Evolutionary conservation across 2,329 filamentous ascomycete species (phyloP), one percentile per base, ranked within the genome.

Genomic region (Chaetomium globosum): DNA sequence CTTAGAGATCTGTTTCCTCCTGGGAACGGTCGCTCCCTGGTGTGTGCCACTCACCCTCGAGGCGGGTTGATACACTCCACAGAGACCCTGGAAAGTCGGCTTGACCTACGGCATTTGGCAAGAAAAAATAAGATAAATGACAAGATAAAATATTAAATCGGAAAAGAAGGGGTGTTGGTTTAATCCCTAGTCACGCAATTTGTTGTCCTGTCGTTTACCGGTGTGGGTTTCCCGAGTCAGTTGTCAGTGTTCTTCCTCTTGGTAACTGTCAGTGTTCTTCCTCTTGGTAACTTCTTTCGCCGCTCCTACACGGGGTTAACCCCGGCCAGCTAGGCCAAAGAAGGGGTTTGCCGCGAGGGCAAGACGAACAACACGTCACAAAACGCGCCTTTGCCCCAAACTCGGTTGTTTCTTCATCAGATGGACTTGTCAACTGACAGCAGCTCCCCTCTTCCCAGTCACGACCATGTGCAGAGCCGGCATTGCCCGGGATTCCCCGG

Each of bases 341-440:
- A 6, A 2, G n/a, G 52, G 8, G 19, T 53, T 53, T 30, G 26
- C 10, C 9, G 39, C 13, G 36, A 33, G 13, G 7, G 39, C 49
- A 13, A 59, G 9, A 43, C 16, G 56, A 59, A 26, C 26, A 49
- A 23, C 39, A 21, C 9, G 56, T 55, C 52, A 36, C 19, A 12
- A 56, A 43, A 56, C 56, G 56, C 13, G 39, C 23, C 9, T 49
- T 59, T 10, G 39, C 56, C 56, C 31, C 56, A 12, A 26, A 30
- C 33, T 51, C 57, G 43, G 49, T 51, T 36, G n/a, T 30, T 28
- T 9, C 23, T 31, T 48, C 51, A 61, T 61, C 59, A 61, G 59
- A 53, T 31, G 59, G 33, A 21, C n/a, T 48, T 19, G 52, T 55
- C 59, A 57, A 52, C n/a, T 59, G 61, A 54, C 55, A 53, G 53